Evolutionary conservation across 23 red algal species (phyloP).

Genomic region (Gracilariopsis chorda): DNA sequence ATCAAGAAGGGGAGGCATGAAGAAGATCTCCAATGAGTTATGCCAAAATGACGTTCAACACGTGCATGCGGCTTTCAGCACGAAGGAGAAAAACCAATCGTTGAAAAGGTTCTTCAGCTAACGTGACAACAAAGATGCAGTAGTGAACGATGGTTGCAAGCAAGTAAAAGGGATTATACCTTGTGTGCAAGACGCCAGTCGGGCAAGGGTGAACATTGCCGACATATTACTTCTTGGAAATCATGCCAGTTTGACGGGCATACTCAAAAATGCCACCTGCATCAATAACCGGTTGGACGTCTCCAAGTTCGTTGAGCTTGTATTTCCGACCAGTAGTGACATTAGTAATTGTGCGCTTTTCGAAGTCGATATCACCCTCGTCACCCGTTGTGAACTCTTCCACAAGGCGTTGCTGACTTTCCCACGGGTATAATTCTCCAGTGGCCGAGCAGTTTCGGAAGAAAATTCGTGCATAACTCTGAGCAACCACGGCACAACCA

Average conservation of each 20-base stretch:
- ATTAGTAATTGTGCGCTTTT: conserved; percentile 56
- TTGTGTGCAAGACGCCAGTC: no score
- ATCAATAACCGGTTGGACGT: conserved; percentile 92
- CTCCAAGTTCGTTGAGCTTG: conserved; percentile 80
- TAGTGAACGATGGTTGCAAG: no score
- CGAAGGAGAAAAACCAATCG: no score
- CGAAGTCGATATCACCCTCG: conserved; percentile 84
- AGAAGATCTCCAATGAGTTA: no score
- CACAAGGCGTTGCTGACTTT: conserved; percentile 48
- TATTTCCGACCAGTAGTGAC: conserved; percentile 50
- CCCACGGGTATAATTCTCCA: conserved; percentile 97
- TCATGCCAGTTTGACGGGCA: conserved; percentile 93
- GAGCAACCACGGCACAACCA: conserved; percentile 75
- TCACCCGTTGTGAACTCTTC: conserved; percentile 88
- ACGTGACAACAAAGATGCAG: no score
- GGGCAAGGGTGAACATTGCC: no score
- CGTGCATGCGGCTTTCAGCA: no score
- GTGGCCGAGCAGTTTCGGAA: conserved; percentile 98
- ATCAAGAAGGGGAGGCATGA: no score
- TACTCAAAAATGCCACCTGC: conserved; percentile 97
- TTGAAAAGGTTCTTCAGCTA: no score
- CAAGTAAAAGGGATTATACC: no score
- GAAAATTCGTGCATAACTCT: conserved; percentile 75
- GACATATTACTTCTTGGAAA: conserved; percentile 51
- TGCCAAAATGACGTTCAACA: no score